Evolutionary conservation across 352 stramenopile species (phyloP).

Genomic region (Globisporangium cylindrosporum): DNA sequence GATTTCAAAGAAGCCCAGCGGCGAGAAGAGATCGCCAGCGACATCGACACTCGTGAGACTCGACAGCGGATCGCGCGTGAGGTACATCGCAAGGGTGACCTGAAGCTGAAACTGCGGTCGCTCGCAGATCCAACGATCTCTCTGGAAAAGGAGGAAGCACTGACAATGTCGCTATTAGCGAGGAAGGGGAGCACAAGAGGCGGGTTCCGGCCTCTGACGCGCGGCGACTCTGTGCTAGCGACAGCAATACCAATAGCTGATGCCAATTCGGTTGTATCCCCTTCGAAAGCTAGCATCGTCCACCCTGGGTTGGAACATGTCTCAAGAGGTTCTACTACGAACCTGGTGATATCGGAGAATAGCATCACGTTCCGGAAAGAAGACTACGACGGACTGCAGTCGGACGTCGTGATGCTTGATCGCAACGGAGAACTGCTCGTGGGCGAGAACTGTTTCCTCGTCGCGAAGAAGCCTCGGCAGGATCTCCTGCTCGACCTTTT

Average conservation of each 20-base stretch:
- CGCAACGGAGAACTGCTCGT: conserved; percentile 43
- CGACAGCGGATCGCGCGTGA: conserved; percentile 28
- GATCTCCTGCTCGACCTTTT: conserved; percentile 42
- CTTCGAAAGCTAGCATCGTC: not conserved
- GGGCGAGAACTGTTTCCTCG: conserved; percentile 50
- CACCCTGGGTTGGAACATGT: not conserved
- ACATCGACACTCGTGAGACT: conserved; percentile 41
- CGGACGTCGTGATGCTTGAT: conserved; percentile 40
- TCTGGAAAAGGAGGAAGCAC: conserved; percentile 41
- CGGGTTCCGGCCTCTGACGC: conserved; percentile 14
- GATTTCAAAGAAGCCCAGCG: conserved; percentile 39
- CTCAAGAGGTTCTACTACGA: not conserved
- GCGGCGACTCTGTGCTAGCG: not conserved
- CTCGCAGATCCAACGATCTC: conserved; percentile 47
- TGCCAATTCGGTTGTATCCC: not conserved
- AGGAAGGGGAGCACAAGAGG: conserved; percentile 4
- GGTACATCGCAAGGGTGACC: conserved; percentile 33
- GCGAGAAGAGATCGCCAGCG: conserved; percentile 40
- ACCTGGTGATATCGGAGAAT: conserved; percentile 9
- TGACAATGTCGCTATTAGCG: not conserved
- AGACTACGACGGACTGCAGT: conserved; percentile 52
- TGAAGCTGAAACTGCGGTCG: conserved; percentile 49
- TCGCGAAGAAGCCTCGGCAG: conserved; percentile 35
- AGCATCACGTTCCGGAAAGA: conserved; percentile 42
- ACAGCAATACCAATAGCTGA: not conserved